Conservation (phyloP, 208 protist genomes). For the Lotmaria passim region DNA sequence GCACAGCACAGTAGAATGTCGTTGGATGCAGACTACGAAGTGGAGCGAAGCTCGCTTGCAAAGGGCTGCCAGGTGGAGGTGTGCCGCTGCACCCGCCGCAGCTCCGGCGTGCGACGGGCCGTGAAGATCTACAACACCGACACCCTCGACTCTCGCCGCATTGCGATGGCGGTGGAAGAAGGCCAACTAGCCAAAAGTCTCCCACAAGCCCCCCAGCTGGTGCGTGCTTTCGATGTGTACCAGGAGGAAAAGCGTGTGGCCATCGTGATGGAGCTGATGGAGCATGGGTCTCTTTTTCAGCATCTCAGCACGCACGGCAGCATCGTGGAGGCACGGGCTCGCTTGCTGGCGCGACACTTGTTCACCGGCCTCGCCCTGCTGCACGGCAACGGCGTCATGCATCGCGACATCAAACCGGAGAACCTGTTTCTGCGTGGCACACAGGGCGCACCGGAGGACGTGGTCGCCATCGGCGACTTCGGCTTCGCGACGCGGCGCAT, state of each 20-base stretch:
- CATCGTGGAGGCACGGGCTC: constrained; percentile 92
- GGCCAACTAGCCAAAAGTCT: constrained; percentile 49
- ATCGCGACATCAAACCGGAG: constrained; percentile 99
- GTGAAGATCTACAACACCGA: constrained; percentile 75
- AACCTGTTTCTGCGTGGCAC: constrained; percentile 97
- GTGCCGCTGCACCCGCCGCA: constrained; percentile 54
- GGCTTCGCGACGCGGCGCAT: constrained; percentile 92
- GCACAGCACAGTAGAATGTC: constrained; percentile 42
- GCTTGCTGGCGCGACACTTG: constrained; percentile 95
- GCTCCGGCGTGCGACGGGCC: constrained; percentile 44
- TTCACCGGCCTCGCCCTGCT: constrained; percentile 93
- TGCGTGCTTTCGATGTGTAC: constrained; percentile 93
- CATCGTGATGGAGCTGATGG: constrained; percentile 98
- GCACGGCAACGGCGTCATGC: constrained; percentile 98
- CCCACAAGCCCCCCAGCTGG: constrained; percentile 50
- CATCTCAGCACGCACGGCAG: constrained; percentile 88
- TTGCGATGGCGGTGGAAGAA: constrained; percentile 57
- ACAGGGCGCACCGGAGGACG: constrained; percentile 27
- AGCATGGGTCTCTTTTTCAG: constrained; percentile 97
- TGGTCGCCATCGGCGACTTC: constrained; percentile 97
- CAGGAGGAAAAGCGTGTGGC: constrained; percentile 65
- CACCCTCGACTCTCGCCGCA: constrained; percentile 40
- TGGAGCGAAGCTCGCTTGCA: constrained; percentile 50
- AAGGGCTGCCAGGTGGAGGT: constrained; percentile 43
- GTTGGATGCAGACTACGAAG: constrained; percentile 56